Percentiles rank a stretch among this genome's conserved stretches.
These are phyloP conservation scores for Eucalyptus rudis DNA, from an alignment of 345 rosid species.

Conservation along the genomic window DNA sequence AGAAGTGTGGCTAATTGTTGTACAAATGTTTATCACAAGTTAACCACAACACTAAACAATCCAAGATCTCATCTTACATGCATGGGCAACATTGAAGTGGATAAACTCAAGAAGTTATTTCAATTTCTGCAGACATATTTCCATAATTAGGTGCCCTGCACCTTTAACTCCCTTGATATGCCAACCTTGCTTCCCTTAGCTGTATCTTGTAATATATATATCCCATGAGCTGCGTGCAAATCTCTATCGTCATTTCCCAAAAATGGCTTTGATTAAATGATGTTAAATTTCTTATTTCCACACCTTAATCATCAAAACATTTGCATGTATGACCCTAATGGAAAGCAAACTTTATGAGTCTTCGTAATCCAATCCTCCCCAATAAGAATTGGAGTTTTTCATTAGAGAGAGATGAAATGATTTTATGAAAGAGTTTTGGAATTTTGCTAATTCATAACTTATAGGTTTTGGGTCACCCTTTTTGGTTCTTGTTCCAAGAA, in stretches of 20 bases:
- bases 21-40: background rate
- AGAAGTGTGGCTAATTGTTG: background rate
- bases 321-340: background rate
- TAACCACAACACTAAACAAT: background rate
- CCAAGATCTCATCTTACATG: background rate
- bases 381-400: background rate
- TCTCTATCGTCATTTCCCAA: background rate
- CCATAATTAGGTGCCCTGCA: background rate
- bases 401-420: background rate
- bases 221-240: background rate
- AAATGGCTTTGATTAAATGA: background rate
- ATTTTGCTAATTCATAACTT: background rate
- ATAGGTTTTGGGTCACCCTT: background rate
- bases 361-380: background rate
- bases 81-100: background rate
- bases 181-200: background rate
- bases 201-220: background rate
- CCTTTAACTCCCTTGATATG: background rate
- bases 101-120: background rate
- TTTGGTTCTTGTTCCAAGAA: background rate
- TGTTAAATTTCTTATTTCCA: background rate
- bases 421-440: background rate
- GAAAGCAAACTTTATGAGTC: background rate
- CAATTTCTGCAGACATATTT: background rate
- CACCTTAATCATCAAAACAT: background rate